Evolutionary conservation across 2,329 filamentous ascomycete species (phyloP).

Genomic region (Cladosporium sp.): DNA sequence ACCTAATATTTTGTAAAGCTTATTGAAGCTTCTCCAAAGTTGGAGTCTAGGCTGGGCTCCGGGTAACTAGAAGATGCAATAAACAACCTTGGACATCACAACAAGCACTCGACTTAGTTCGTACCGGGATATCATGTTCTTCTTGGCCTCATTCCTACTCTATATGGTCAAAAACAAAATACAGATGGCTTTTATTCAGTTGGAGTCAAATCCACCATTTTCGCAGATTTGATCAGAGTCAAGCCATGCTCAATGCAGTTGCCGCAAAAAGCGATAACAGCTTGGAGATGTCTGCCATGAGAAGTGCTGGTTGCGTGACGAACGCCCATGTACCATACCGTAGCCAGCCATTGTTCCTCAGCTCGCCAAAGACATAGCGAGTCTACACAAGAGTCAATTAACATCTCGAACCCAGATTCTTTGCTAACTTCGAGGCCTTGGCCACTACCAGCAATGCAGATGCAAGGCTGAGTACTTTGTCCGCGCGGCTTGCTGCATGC

Average conservation of each 20-base stretch:
- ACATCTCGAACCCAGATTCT: neutral
- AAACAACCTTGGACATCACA: neutral
- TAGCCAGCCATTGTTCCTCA: neutral
- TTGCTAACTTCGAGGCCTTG: neutral
- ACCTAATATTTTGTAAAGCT: neutral
- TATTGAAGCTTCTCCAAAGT: neutral
- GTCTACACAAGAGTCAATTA: neutral
- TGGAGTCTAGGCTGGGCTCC: neutral
- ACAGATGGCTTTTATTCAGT: no score
- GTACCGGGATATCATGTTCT: no score
- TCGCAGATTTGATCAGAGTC: no score
- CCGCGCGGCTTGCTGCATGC: neutral
- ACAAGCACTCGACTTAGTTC: neutral
- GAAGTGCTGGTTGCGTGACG: neutral
- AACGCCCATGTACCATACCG: neutral
- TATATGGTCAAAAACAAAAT: no score
- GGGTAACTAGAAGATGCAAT: neutral
- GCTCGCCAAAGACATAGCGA: neutral
- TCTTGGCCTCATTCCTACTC: no score
- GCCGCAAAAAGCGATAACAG: neutral
- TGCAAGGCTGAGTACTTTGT: neutral
- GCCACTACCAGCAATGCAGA: neutral
- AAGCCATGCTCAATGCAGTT: neutral
- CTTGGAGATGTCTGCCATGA: neutral
- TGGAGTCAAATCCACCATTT: no score